Conservation (phyloP, 805 yeast species). For the Pichia ethanolica region DNA sequence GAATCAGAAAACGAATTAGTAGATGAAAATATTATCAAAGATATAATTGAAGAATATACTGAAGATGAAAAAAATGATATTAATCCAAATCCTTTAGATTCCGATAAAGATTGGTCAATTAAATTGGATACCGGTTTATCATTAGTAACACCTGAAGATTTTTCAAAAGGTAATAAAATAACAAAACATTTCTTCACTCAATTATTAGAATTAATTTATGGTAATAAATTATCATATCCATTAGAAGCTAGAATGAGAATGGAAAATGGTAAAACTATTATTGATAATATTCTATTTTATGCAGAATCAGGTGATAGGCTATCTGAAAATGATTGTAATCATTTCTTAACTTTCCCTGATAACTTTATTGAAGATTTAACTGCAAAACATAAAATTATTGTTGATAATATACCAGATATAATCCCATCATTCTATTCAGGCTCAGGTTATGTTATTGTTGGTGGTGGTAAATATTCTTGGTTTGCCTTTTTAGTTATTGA, state of each 20-base stretch:
- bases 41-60: neutral
- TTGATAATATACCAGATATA: constrained; percentile 37
- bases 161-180: constrained; percentile 22
- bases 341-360: constrained; percentile 20
- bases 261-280: constrained; percentile 17
- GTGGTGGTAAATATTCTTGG: constrained; percentile 39
- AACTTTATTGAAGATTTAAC: constrained; percentile 39
- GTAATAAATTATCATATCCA: constrained; percentile 25
- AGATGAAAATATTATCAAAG: constrained; percentile 1
- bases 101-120: constrained; percentile 23
- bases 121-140: constrained; percentile 18
- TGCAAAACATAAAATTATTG: constrained; percentile 39
- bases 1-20: neutral
- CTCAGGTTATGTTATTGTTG: constrained; percentile 32
- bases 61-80: constrained; percentile 1
- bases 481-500: constrained; percentile 32
- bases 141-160: constrained; percentile 19
- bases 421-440: constrained; percentile 23
- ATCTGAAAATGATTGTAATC: constrained; percentile 4
- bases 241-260: constrained; percentile 24
- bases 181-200: constrained; percentile 24
- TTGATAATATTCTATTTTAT: constrained; percentile 10
- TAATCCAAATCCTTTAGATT: constrained; percentile 14
- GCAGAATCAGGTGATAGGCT: constrained; percentile 7
- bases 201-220: constrained; percentile 24